These are phyloP conservation scores for Xylaria sp. DNA, from an alignment of 2,329 filamentous ascomycete genomes.

Conservation along the genomic window DNA sequence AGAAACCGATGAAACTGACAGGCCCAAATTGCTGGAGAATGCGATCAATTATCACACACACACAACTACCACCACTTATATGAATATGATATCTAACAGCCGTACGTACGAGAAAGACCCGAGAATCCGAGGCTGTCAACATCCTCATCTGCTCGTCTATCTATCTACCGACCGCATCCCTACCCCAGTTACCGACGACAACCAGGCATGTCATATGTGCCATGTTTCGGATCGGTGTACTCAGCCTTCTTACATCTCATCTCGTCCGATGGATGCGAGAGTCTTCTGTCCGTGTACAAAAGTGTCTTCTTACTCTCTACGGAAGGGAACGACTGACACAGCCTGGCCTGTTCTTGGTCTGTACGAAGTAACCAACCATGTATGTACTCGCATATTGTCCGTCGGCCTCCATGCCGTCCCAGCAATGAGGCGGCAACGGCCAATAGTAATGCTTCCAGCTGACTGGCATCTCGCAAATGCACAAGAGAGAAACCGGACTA, in stretches of 20 bases:
- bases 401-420: conserved; percentile 11
- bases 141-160: no score
- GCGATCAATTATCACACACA: no score
- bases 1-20: no score
- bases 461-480: conserved; percentile 17
- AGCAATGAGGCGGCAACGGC: conserved; percentile 6
- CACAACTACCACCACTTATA: neutral
- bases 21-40: no score
- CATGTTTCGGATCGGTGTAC: conserved; percentile 8
- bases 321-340: no score
- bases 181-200: neutral
- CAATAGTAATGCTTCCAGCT: conserved; percentile 23
- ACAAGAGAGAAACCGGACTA: conserved; percentile 7
- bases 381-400: neutral
- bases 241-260: conserved; percentile 10
- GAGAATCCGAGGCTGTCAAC: no score
- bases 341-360: no score
- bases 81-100: neutral
- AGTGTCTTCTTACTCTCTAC: neutral
- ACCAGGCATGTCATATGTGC: neutral
- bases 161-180: neutral
- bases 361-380: neutral
- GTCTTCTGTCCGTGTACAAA: neutral
- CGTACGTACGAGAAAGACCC: neutral
- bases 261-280: neutral